Evolutionary conservation across 768 basidiomycete genomes (phyloP), one percentile per base, ranked within the genome.

Genomic region (Cystofilobasidium macerans): DNA sequence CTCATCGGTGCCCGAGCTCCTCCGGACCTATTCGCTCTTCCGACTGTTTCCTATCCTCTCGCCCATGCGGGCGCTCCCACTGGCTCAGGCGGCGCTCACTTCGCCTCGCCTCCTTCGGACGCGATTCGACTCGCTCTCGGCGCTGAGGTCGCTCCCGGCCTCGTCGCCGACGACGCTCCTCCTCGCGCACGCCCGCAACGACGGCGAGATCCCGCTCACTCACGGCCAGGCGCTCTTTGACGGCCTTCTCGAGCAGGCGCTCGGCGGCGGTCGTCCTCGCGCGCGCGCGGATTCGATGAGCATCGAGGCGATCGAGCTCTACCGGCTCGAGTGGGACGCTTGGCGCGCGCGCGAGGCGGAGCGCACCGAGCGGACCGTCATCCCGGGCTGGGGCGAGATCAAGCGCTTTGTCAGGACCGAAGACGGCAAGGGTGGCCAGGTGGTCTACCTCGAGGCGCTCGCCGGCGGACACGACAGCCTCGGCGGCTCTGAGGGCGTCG

Each of bases 21-120:
- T 67, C 48, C 30, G 56, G 54, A 67, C 67, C 6, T 68, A 68
- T 57, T 48, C 61, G n/a, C 45, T 68, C 28, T 45, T 62, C 56
- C 43, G 61, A 3, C 13, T 38, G 22, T 26, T 68, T 16, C 67
- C 67, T 11, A 58, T 68, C 56, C 67, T 68, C 16, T 58, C 54
- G 30, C 67, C 67, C 22, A 43, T 68, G 9, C 54, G 62, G 2
- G 20, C 62, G 7, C 22, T 68, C 26, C 67, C 67, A 0, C 26
- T 63, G 26, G 45, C 42, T 16, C 67, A 68, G 24, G 7, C 38
- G 12, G 9, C 40, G 13, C 36, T 68, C n/a, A 67, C 65, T 18
- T 57, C 59, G 4, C 57, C 62, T 3, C 13, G 57, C 1, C 24
- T 68, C 36, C 48, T 68, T 16, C 13, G 20, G 7, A 57, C 67